Evolutionary conservation across 2,329 filamentous ascomycete species (phyloP).

Genomic region (Chrysoporthe austroafricana): DNA sequence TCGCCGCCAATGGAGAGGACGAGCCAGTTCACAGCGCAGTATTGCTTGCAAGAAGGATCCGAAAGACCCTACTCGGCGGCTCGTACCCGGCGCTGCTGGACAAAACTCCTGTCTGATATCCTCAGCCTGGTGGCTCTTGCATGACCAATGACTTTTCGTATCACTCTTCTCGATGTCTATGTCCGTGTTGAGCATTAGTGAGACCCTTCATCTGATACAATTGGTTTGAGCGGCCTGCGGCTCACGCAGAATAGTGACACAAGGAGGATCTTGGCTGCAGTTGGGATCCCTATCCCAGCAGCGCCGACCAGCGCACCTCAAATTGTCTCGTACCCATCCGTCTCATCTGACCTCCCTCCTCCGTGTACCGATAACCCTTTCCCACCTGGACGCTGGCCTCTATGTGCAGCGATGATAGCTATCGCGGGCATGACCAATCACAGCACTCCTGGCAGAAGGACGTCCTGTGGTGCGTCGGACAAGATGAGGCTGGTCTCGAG

Average conservation of each 20-base stretch:
- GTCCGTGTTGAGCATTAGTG: background rate
- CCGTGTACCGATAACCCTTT: background rate
- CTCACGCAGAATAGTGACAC: background rate
- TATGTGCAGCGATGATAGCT: background rate
- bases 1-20: background rate
- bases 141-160: background rate
- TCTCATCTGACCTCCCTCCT: background rate
- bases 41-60: background rate
- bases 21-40: constrained; percentile 2
- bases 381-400: background rate
- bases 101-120: background rate
- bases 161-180: background rate
- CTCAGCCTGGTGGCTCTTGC: background rate
- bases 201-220: background rate
- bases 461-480: background rate
- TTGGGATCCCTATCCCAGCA: background rate
- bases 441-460: background rate
- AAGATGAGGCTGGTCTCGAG: no score
- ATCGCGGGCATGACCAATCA: background rate
- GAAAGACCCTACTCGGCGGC: background rate
- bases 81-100: background rate
- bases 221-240: background rate
- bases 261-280: background rate
- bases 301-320: background rate
- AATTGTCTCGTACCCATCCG: no score